Evolutionary conservation across 345 rosid species (phyloP).

Genomic region (Triadica sebifera): DNA sequence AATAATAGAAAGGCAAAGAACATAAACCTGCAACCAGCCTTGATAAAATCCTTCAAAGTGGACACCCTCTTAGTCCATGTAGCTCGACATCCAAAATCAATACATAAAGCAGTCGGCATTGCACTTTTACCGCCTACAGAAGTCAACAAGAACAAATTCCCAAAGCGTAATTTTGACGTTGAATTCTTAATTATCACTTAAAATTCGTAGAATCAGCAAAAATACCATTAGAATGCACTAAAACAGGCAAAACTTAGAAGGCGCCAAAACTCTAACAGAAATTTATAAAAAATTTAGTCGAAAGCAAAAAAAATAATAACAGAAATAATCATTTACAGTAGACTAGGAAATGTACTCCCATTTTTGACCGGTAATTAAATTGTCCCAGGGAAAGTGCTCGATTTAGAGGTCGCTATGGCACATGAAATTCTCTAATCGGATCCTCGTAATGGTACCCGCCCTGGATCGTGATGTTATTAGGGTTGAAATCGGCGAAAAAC

Average conservation of each 20-base stretch:
- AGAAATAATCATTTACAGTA: not conserved
- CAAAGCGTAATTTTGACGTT: too few relatives aligned
- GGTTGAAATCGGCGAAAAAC: constrained; percentile 23
- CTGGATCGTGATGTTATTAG: constrained; percentile 41
- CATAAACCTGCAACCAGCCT: constrained; percentile 74
- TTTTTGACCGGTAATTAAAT: constrained; percentile 94
- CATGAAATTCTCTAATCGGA: constrained; percentile 86
- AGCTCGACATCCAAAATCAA: constrained; percentile 89
- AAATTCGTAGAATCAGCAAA: too few relatives aligned
- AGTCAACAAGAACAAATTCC: constrained; percentile 3
- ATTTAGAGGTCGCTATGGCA: constrained; percentile 74
- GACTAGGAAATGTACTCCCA: constrained; percentile 55
- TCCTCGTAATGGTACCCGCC: constrained; percentile 63
- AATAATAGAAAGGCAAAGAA: not conserved
- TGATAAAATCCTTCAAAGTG: constrained; percentile 74
- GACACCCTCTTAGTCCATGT: constrained; percentile 83
- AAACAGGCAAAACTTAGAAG: too few relatives aligned
- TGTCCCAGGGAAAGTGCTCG: constrained; percentile 78
- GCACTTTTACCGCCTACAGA: constrained; percentile 88
- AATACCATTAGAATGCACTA: too few relatives aligned
- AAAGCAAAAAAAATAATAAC: too few relatives aligned
- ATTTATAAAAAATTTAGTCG: too few relatives aligned
- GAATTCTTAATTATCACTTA: not conserved
- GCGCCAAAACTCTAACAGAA: too few relatives aligned
- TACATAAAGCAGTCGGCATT: too few relatives aligned